These are phyloP conservation scores for Phialophora verrucosa DNA, from an alignment of 2,329 filamentous ascomycete genomes.

Conservation along the genomic window DNA sequence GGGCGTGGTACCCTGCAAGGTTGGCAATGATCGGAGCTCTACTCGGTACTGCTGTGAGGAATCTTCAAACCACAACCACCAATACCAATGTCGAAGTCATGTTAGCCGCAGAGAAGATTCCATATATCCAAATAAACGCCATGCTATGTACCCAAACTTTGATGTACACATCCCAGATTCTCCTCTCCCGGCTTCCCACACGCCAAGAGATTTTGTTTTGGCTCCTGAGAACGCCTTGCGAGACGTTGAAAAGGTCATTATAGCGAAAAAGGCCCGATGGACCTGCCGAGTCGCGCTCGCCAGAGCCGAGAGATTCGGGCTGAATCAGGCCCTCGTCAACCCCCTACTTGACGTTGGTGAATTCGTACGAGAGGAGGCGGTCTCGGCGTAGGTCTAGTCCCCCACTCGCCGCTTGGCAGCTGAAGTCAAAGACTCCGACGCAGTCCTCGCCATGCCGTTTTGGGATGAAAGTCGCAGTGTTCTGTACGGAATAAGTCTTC, in stretches of 20 bases:
- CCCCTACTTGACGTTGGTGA: not conserved
- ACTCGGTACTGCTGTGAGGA: not conserved
- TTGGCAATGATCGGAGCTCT: no score
- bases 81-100: not conserved
- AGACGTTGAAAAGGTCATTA: not conserved
- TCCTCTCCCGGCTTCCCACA: not conserved
- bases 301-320: not conserved
- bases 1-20: no score
- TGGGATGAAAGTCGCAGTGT: not conserved
- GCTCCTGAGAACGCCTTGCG: not conserved
- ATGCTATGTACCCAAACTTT: not conserved
- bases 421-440: conserved; percentile 5
- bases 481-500: not conserved
- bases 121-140: not conserved
- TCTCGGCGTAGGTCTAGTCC: not conserved
- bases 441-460: not conserved
- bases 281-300: not conserved
- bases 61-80: not conserved
- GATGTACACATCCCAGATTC: not conserved
- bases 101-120: not conserved
- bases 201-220: not conserved
- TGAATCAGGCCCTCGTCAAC: not conserved
- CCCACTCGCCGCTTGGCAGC: not conserved
- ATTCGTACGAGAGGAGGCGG: not conserved
- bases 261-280: not conserved